A percentile compares a stretch with the other conserved stretches of the same genome.
phyloP scores from a whole-genome alignment of 805 yeast species.

The Sungouiella thailandica region DNA sequence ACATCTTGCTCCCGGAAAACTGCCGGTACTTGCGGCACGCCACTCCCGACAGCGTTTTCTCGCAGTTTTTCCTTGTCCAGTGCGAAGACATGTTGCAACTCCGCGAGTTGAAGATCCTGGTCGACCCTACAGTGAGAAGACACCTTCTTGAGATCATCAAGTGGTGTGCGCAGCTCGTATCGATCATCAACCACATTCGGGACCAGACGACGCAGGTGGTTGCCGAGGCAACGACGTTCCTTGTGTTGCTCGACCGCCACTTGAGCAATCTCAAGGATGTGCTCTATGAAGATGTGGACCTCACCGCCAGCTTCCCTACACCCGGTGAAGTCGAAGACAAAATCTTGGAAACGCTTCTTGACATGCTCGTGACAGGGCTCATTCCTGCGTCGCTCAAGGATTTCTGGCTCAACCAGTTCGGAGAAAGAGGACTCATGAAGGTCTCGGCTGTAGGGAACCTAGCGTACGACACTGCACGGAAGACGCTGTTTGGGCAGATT shows the following conservation, averaged over 20 bases:
- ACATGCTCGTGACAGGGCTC: constrained; percentile 49
- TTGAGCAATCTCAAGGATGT: constrained; percentile 29
- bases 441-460: constrained; percentile 49
- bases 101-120: constrained; percentile 11
- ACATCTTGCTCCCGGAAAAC: constrained; percentile 17
- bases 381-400: constrained; percentile 46
- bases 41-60: constrained; percentile 19
- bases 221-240: constrained; percentile 21
- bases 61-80: constrained; percentile 23
- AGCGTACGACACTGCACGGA: constrained; percentile 47
- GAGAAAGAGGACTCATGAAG: constrained; percentile 58
- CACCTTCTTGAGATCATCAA: constrained; percentile 19
- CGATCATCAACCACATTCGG: constrained; percentile 20
- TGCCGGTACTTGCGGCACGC: constrained; percentile 16
- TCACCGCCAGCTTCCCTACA: constrained; percentile 23
- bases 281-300: constrained; percentile 16
- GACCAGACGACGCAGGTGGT: constrained; percentile 17
- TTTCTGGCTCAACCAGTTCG: constrained; percentile 62
- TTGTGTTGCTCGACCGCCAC: constrained; percentile 26
- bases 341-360: constrained; percentile 29
- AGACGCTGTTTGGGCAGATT: constrained; percentile 43
- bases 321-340: constrained; percentile 11
- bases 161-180: constrained; percentile 21
- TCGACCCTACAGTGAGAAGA: constrained; percentile 6
- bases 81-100: constrained; percentile 8